Base-by-base conservation (phyloP, 2,329 filamentous ascomycete genomes). In the Shiraia sp. region DNA sequence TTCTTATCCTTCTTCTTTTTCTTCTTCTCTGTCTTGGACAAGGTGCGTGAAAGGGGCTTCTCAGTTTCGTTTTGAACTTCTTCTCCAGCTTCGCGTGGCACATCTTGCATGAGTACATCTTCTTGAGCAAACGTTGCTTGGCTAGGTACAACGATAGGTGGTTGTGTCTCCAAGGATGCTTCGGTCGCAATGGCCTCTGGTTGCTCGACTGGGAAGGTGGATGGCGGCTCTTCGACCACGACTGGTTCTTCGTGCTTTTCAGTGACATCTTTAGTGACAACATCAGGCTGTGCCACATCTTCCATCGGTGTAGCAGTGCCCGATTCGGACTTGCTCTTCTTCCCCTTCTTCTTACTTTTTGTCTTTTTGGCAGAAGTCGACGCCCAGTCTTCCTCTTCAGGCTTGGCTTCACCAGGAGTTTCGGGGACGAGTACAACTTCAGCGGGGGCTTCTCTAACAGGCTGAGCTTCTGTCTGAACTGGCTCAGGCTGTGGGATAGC, bases 291-390 rank as follows among this genome's bases (percentile, higher is more conserved):
- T 16, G 37, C 12, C n/a, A 40, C 12, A n/a, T 26, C 36, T 36
- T 47, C 40, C 6, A 33, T 32, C 10, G 53, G 42, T 10, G 53
- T 56, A 3, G 44, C 36, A 13, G 36, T 32, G 5, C 30, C 51
- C 23, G 52, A 54, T 12, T 42, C 39, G 7, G 48, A 42, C 17
- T 52, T 49, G 30, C 43, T 54, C 49, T 63, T 59, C 42, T 57
- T 63, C 29, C 34, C 48, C 46, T 57, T 61, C 32, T 61, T 60
- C 47, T 63, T 62, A 9, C 55, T 54, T 36, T 60, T 63, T 14
- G 58, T 53, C 32, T 61, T 56, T 28, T 59, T 61, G 3, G 47
- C 36, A 10, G 42, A 28, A 36, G 48, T 34, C 26, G 38, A 16
- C 14, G 42, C 51, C 47, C 44, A 46, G 6, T 45, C 47, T 28